Percentiles rank a stretch among this genome's conserved stretches.
These are phyloP conservation scores for Harrya chromipes DNA, from an alignment of 768 basidiomycete species.

Conservation along the genomic window DNA sequence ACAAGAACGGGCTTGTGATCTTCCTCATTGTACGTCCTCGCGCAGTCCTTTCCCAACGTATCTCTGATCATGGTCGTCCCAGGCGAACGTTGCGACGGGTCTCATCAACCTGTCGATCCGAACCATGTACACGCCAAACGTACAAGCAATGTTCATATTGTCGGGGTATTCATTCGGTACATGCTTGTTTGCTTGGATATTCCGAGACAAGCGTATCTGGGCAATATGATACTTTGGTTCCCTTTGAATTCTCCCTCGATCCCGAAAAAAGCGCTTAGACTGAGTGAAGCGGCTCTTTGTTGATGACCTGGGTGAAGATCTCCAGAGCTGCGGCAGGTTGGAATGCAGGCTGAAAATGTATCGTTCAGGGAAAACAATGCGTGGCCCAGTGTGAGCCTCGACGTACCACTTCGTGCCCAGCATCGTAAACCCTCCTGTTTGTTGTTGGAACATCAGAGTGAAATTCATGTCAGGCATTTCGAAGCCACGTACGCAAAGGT, in stretches of 20 bases:
- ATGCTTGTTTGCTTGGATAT: constrained; percentile 62
- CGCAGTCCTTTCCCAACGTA: not conserved
- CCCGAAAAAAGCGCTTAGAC: constrained; percentile 23
- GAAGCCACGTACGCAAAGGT: constrained; percentile 54
- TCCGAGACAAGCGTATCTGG: constrained; percentile 36
- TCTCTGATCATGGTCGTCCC: not conserved
- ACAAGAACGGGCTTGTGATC: constrained; percentile 71
- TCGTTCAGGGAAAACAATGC: not conserved
- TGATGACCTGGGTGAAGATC: not conserved
- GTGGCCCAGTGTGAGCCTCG: not conserved
- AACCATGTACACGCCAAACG: constrained; percentile 75
- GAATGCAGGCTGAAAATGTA: constrained; percentile 43
- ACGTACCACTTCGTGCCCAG: constrained; percentile 65
- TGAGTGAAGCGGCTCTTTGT: constrained; percentile 52
- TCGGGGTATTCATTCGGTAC: constrained; percentile 55
- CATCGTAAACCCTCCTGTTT: constrained; percentile 49
- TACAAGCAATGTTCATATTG: constrained; percentile 60
- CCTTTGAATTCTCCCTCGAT: no score
- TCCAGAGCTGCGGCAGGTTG: not conserved
- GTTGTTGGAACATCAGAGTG: not conserved
- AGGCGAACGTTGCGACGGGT: constrained; percentile 91
- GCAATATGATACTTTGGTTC: constrained; percentile 9
- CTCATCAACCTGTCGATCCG: constrained; percentile 72
- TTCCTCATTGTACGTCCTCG: constrained; percentile 72
- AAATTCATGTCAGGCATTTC: not conserved